Evolutionary conservation across 176 grass and related monocot genomes (phyloP).

Genomic region (Canna indica): DNA sequence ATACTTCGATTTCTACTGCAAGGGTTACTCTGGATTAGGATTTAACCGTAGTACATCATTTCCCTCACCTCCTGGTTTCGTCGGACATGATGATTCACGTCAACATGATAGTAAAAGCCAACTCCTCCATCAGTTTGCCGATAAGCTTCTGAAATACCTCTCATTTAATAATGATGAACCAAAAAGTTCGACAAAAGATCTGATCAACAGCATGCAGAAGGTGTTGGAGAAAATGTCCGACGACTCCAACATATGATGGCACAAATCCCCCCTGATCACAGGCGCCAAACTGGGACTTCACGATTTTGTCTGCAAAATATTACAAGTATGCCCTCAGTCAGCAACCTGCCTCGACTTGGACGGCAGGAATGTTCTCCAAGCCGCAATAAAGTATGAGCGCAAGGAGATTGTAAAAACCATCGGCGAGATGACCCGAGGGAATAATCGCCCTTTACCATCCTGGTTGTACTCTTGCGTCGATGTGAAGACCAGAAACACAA

Average conservation of each 20-base stretch:
- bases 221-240: neutral
- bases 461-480: constrained; percentile 11
- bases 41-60: no score
- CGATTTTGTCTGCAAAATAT: constrained; percentile 22
- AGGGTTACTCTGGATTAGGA: no score
- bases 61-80: no score
- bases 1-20: constrained; percentile 4
- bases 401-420: constrained; percentile 19
- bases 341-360: constrained; percentile 5
- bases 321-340: constrained; percentile 7
- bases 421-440: neutral
- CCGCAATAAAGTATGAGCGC: constrained; percentile 12
- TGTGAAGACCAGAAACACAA: constrained; percentile 14
- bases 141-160: neutral
- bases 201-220: neutral
- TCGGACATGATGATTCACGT: no score
- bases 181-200: neutral
- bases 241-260: constrained; percentile 5
- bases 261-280: constrained; percentile 11
- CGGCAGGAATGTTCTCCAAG: constrained; percentile 26
- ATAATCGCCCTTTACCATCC: constrained; percentile 13
- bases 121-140: no score
- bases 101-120: no score
- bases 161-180: neutral
- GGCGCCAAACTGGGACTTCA: constrained; percentile 25